Evolutionary conservation across 2,329 filamentous ascomycete species (phyloP).

Genomic region (Claviceps paspali): DNA sequence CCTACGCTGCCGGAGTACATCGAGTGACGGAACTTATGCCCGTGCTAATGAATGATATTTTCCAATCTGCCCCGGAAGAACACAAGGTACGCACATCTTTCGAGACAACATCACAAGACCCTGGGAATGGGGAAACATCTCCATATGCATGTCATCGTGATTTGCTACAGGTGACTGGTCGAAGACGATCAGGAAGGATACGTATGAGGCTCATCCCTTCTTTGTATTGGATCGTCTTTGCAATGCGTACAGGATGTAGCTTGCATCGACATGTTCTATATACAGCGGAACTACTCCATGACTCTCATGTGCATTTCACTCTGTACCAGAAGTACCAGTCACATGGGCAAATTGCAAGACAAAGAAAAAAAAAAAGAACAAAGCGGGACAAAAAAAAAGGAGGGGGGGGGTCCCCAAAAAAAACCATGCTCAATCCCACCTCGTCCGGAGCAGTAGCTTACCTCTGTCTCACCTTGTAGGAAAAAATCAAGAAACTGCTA

Average conservation of each 20-base stretch:
- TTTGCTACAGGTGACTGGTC: background rate
- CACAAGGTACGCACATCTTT: constrained; percentile 72
- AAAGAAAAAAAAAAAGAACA: no score
- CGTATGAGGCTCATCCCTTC: background rate
- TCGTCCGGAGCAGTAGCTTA: constrained; percentile 20
- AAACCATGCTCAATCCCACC: constrained; percentile 9
- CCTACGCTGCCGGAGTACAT: constrained; percentile 87
- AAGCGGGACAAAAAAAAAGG: no score
- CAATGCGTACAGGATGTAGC: background rate
- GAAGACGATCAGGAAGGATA: background rate
- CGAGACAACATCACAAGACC: background rate
- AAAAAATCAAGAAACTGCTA: constrained; percentile 85
- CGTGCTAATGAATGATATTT: constrained; percentile 87
- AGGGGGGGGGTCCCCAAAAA: no score
- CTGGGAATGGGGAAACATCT: background rate
- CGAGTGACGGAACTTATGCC: constrained; percentile 92
- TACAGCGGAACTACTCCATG: background rate
- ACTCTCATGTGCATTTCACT: background rate
- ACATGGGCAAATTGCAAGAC: constrained; percentile 10
- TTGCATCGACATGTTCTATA: background rate
- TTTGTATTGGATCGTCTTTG: background rate
- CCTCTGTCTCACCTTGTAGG: constrained; percentile 44
- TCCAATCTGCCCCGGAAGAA: constrained; percentile 73
- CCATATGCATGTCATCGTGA: constrained; percentile 1
- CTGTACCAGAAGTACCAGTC: constrained; percentile 6